Percentiles rank a stretch among this genome's conserved stretches.
Evolutionary conservation across 2,329 filamentous ascomycete genomes (phyloP).

Genomic region (Ceratocystis smalleyi): DNA sequence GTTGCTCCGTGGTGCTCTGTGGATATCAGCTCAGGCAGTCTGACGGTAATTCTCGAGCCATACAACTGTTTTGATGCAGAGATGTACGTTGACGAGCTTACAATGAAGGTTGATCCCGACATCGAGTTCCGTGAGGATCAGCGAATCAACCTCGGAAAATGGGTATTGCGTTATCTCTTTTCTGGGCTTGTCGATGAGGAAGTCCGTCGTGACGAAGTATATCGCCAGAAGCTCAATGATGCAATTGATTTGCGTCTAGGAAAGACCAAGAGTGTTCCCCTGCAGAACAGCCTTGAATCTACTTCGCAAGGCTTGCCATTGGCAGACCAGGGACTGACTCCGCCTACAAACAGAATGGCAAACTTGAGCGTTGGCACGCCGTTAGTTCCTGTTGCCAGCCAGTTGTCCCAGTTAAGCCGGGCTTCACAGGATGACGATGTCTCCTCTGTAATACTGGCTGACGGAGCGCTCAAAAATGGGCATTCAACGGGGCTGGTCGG

Average conservation of each 20-base stretch:
- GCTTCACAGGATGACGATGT: constrained; percentile 53
- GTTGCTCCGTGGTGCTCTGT: constrained; percentile 95
- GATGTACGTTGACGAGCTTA: constrained; percentile 83
- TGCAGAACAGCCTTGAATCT: not conserved
- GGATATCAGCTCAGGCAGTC: constrained; percentile 78
- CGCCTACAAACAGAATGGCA: not conserved
- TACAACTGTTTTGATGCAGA: constrained; percentile 97
- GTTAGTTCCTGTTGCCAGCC: constrained; percentile 22
- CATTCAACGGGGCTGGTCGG: constrained; percentile 22
- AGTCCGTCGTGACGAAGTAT: constrained; percentile 60
- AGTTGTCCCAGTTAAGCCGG: constrained; percentile 38
- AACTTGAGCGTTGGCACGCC: constrained; percentile 3
- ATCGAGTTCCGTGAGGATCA: constrained; percentile 71
- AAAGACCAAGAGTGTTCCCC: constrained; percentile 29
- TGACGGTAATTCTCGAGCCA: constrained; percentile 81
- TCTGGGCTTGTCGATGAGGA: constrained; percentile 80
- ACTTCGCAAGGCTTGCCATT: not conserved
- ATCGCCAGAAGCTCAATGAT: constrained; percentile 54
- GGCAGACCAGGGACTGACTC: not conserved
- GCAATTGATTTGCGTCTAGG: constrained; percentile 41
- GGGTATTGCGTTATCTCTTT: constrained; percentile 88
- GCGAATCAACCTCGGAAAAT: constrained; percentile 91
- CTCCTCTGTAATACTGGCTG: constrained; percentile 51
- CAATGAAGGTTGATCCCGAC: constrained; percentile 55
- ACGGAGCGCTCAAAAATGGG: constrained; percentile 31